Evolutionary conservation across 2,329 filamentous ascomycete species (phyloP).

Genomic region (Trichoderma harzianum): DNA sequence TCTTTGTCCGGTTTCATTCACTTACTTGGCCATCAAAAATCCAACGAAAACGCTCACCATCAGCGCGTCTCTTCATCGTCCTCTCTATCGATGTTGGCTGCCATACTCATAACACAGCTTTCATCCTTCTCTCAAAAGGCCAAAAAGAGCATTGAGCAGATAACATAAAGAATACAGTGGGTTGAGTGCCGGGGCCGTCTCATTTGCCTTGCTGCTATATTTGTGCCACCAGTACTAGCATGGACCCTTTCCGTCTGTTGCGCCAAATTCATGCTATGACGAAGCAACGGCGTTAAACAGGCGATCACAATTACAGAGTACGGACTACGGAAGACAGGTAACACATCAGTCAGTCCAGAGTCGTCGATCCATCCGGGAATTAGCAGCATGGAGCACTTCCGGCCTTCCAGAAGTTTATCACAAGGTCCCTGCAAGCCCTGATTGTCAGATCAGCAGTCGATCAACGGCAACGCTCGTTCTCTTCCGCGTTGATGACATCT

Average conservation of each 20-base stretch:
- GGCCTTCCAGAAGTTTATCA: slow-evolving; percentile 4
- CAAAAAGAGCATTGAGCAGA: background rate
- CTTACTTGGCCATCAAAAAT: background rate
- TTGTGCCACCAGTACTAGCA: background rate
- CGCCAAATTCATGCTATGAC: background rate
- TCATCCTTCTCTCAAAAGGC: background rate
- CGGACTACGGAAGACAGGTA: background rate
- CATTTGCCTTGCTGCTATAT: background rate
- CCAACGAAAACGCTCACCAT: background rate
- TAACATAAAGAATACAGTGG: background rate
- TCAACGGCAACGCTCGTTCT: background rate
- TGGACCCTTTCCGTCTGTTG: background rate
- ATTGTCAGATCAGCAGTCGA: background rate
- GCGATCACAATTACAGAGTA: slow-evolving; percentile 7
- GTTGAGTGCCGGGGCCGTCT: background rate
- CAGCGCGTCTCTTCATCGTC: background rate
- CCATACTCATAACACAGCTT: background rate
- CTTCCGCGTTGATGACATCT: background rate
- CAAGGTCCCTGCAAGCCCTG: background rate
- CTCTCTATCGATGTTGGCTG: background rate
- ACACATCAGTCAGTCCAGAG: background rate
- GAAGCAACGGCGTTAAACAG: background rate
- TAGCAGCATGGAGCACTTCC: background rate
- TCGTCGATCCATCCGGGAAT: background rate
- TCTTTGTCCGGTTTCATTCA: background rate